These are phyloP conservation scores for Lunularia cruciata DNA, from an alignment of 225 moss, liverwort and hornwort genomes.

Conservation along the genomic window DNA sequence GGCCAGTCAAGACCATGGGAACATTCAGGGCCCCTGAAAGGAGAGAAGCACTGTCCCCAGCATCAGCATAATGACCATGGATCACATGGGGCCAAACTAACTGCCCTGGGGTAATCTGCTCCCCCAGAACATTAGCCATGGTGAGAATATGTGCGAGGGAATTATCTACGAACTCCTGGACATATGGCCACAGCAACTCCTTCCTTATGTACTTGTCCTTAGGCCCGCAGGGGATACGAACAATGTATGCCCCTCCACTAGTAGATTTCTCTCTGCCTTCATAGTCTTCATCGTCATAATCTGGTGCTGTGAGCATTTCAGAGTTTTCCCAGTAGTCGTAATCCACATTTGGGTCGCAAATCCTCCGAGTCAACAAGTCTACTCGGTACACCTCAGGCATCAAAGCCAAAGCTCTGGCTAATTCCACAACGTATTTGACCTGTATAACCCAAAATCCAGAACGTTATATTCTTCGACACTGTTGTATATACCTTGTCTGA, in stretches of 20 bases:
- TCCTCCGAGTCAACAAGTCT: slow-evolving; percentile 60
- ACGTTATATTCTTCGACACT: background rate
- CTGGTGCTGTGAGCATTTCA: slow-evolving; percentile 51
- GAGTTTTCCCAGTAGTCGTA: slow-evolving; percentile 59
- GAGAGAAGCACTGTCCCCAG: slow-evolving; percentile 50
- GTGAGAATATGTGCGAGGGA: slow-evolving; percentile 55
- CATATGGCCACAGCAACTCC: slow-evolving; percentile 57
- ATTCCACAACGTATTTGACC: slow-evolving; percentile 68
- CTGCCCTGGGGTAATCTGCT: slow-evolving; percentile 47
- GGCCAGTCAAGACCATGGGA: slow-evolving; percentile 67
- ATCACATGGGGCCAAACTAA: slow-evolving; percentile 60
- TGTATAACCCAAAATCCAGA: slow-evolving; percentile 7
- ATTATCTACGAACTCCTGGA: slow-evolving; percentile 61
- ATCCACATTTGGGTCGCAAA: slow-evolving; percentile 52
- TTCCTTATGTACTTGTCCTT: slow-evolving; percentile 59
- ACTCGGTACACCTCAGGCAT: slow-evolving; percentile 68
- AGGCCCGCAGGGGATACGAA: slow-evolving; percentile 63
- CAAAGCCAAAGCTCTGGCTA: slow-evolving; percentile 56
- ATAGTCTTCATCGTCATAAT: slow-evolving; percentile 40
- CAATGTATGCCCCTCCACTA: slow-evolving; percentile 64
- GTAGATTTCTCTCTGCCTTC: slow-evolving; percentile 53
- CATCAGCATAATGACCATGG: slow-evolving; percentile 68
- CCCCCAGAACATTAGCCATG: slow-evolving; percentile 60
- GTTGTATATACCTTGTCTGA: background rate
- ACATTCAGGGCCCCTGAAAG: slow-evolving; percentile 60